A percentile compares a stretch with the other conserved stretches of the same genome.
These are phyloP conservation scores for Ceratocystis colombiana DNA, from an alignment of 2,329 filamentous ascomycete genomes.

Conservation along the genomic window DNA sequence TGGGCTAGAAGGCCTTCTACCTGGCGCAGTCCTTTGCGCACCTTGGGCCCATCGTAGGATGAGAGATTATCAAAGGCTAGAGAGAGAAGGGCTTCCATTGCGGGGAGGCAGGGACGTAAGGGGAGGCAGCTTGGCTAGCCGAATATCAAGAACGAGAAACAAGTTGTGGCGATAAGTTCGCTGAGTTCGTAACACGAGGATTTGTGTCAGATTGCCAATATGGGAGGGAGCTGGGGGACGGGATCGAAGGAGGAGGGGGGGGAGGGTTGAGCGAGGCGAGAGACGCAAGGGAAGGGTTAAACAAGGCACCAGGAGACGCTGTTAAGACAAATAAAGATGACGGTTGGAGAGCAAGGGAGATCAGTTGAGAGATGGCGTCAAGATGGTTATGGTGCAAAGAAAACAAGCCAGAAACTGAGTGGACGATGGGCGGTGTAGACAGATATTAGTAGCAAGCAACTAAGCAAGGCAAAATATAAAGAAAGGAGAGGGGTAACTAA, in stretches of 20 bases:
- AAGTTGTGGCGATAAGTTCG: neutral
- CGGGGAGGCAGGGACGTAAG: constrained; percentile 27
- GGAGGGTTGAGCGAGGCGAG: neutral
- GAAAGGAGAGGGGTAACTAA: neutral
- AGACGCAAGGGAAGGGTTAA: neutral
- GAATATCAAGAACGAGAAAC: neutral
- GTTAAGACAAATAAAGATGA: neutral
- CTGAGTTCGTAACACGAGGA: neutral
- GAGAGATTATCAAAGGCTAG: constrained; percentile 95
- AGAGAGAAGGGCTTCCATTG: constrained; percentile 84
- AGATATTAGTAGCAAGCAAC: neutral
- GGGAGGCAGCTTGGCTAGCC: constrained; percentile 6
- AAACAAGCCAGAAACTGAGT: neutral
- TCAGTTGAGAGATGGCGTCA: neutral
- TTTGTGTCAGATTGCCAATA: constrained; percentile 2
- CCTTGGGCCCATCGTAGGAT: constrained; percentile 78
- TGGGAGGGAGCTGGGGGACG: neutral
- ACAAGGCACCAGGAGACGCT: neutral
- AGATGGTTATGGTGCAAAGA: neutral
- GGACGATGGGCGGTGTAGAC: constrained; percentile 1
- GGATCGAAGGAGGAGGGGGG: neutral
- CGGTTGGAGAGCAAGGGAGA: neutral
- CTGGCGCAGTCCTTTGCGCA: constrained; percentile 86
- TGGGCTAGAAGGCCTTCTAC: constrained; percentile 89
- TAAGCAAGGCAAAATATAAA: neutral